Evolutionary conservation across 2,329 filamentous ascomycete species (phyloP), one percentile per base, ranked within the genome.

Genomic region (Epichloe aotearoae): DNA sequence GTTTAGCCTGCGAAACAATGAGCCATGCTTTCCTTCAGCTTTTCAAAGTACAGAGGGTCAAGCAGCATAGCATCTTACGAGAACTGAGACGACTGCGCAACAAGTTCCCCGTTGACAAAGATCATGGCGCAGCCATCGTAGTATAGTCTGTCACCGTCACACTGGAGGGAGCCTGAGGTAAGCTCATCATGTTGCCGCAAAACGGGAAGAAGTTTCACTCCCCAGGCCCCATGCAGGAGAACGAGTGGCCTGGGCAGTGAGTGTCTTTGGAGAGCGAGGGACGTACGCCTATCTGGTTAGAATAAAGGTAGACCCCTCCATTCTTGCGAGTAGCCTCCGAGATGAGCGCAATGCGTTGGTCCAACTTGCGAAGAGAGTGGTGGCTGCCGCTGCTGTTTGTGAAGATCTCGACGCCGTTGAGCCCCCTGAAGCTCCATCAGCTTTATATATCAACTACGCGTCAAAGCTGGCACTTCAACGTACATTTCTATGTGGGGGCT

Each of bases 21-120:
- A 44, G 48, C 34, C 40, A 44, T 10, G 23, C 11, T 12, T 30
- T 38, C 23, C 14, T 34, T 43, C 17, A 5, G 17, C 3, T n/a
- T 20, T 36, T 46, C 30, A 37, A 37, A n/a, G 30, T 20, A 23
- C 26, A 30, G 10, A 15, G 19, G 38, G 4, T 23, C 17, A 26
- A n/a, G 71, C 70, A 79, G 81, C 52, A 2, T 84, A 61, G 37
- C 26, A 26, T 48, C 46, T 48, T 48, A 48, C 14, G 73, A 78
- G 64, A 84, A 85, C 53, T 85, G 82, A 1, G 72, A 71, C 1
- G 75, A 79, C 60, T 85, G 81, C 1, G 76, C 80, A 1, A 85
- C 68, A 19, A 84, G 74, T 23, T 76, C 71, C 10, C 81, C 82
- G 53, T 84, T 84, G 55, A 77, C 68, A 11, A 83, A 69, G 51